Conservation (phyloP, 2,329 filamentous ascomycete genomes). For the Verticillium alfalfae region DNA sequence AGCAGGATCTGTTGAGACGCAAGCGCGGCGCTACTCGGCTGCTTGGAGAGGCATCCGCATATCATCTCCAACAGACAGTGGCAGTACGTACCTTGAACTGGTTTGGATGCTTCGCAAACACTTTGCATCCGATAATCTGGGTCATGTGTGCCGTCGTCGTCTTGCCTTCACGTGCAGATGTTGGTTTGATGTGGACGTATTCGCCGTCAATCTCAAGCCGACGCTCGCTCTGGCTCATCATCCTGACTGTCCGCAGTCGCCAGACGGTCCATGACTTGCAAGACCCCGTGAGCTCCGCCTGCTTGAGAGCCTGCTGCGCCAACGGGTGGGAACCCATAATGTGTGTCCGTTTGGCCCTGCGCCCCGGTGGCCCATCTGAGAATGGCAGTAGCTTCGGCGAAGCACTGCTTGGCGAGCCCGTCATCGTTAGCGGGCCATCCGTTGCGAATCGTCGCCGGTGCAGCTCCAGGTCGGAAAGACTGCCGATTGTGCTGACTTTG, state of each 20-base stretch:
- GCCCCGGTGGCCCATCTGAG: conserved; percentile 30
- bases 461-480: conserved; percentile 69
- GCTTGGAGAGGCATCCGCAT: neutral
- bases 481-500: conserved; percentile 72
- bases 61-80: neutral
- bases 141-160: conserved; percentile 78
- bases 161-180: conserved; percentile 59
- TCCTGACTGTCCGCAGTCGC: conserved; percentile 77
- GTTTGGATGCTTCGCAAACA: conserved; percentile 72
- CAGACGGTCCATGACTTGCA: conserved; percentile 77
- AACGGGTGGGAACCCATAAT: conserved; percentile 59
- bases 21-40: neutral
- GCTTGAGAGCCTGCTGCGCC: conserved; percentile 55
- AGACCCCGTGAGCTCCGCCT: conserved; percentile 51
- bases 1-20: neutral
- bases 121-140: conserved; percentile 76
- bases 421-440: conserved; percentile 64
- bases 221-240: conserved; percentile 70
- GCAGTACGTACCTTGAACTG: conserved; percentile 62
- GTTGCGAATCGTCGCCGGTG: conserved; percentile 69
- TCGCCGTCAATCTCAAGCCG: conserved; percentile 78
- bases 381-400: conserved; percentile 60
- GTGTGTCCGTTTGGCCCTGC: conserved; percentile 48
- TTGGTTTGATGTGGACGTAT: conserved; percentile 80
- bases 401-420: conserved; percentile 61